Conservation (phyloP, 768 basidiomycete genomes). For the Mrakia hoshinonis region DNA sequence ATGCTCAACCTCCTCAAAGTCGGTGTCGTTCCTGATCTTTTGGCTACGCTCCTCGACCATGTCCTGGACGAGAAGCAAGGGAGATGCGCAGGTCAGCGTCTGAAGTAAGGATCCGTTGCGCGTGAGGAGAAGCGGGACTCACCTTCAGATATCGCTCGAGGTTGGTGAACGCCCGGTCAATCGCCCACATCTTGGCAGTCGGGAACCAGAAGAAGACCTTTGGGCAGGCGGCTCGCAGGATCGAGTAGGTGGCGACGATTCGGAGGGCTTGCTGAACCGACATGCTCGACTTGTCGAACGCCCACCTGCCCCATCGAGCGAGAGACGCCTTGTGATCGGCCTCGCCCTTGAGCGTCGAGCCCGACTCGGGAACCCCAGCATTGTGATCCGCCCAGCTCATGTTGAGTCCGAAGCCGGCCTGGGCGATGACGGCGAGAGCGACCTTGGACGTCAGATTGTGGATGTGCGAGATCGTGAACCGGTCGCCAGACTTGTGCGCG, state of each 20-base stretch:
- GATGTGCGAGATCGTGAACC: slow-evolving; percentile 27
- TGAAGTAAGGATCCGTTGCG: not conserved
- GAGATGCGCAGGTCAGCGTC: slow-evolving; percentile 23
- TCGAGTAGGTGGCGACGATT: slow-evolving; percentile 27
- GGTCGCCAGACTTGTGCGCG: not conserved
- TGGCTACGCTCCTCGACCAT: slow-evolving; percentile 7
- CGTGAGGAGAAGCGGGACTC: slow-evolving; percentile 4
- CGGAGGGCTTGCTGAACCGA: slow-evolving; percentile 30
- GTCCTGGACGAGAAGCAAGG: not conserved
- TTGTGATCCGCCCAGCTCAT: slow-evolving; percentile 33
- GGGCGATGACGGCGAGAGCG: slow-evolving; percentile 35
- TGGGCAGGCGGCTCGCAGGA: slow-evolving; percentile 23
- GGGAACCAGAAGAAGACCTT: slow-evolving; percentile 10
- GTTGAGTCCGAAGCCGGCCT: slow-evolving; percentile 38
- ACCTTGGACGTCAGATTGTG: slow-evolving; percentile 26
- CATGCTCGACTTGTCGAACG: slow-evolving; percentile 12
- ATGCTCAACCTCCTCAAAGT: too few species aligned
- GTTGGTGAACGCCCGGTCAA: slow-evolving; percentile 26
- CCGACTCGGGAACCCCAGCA: not conserved
- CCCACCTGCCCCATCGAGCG: not conserved
- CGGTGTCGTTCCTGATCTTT: too few species aligned
- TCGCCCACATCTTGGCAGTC: not conserved
- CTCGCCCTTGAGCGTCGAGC: not conserved
- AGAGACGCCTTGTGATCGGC: not conserved
- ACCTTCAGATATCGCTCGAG: slow-evolving; percentile 16